Evolutionary conservation across 2,329 filamentous ascomycete species (phyloP).

Genomic region (Colletotrichum neosansevieriae): DNA sequence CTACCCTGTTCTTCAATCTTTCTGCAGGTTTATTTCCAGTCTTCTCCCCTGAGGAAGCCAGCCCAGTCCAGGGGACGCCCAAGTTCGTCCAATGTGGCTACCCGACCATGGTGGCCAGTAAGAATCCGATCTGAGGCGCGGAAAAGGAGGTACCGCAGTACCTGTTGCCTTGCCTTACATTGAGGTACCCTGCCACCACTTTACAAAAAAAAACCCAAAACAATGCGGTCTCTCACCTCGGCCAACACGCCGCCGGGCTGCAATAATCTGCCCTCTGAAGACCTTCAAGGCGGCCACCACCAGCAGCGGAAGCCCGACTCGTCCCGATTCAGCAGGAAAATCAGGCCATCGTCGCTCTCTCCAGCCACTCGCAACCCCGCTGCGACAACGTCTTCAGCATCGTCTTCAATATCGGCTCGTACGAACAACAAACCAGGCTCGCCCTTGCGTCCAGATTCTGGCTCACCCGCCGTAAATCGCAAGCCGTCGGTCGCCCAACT

Average conservation of each 20-base stretch:
- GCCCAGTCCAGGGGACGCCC: conserved; percentile 17
- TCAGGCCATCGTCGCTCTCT: conserved; percentile 38
- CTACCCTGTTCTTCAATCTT: conserved; percentile 2
- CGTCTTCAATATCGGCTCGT: conserved; percentile 49
- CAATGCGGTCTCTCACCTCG: conserved; percentile 28
- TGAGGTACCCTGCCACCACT: no score
- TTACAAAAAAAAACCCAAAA: no score
- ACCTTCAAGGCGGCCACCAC: neutral
- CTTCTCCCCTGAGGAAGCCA: neutral
- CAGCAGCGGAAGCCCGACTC: conserved; percentile 34
- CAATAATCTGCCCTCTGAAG: conserved; percentile 19
- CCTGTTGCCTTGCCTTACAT: no score
- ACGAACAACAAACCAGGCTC: conserved; percentile 4
- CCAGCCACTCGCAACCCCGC: conserved; percentile 33
- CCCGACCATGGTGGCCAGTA: conserved; percentile 37
- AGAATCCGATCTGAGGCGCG: conserved; percentile 15
- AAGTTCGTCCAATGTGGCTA: conserved; percentile 36
- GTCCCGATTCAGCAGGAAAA: conserved; percentile 32
- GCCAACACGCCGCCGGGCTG: conserved; percentile 17
- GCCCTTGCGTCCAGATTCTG: conserved; percentile 41
- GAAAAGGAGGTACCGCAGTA: neutral
- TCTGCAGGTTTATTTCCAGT: conserved; percentile 4
- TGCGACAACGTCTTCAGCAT: conserved; percentile 41
- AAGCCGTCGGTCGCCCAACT: conserved; percentile 30
- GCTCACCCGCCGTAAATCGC: conserved; percentile 12